phyloP scores from a whole-genome alignment of 345 rosid genomes.

The Eucalyptus marginata region DNA sequence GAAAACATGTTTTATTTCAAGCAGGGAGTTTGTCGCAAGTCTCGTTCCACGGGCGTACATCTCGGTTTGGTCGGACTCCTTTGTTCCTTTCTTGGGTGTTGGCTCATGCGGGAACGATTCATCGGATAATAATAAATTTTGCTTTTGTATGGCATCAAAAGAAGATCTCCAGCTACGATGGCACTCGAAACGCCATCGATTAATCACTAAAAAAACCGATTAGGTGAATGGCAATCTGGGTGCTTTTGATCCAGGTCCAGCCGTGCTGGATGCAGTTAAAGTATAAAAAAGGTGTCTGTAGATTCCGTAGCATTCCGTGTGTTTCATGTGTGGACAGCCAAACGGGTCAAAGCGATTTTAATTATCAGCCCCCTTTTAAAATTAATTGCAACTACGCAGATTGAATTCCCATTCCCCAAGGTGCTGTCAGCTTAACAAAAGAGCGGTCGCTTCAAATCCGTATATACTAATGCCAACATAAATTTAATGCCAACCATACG shows the following conservation, averaged over 20 bases:
- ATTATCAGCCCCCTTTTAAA: background rate
- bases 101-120: background rate
- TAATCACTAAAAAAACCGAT: background rate
- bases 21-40: background rate
- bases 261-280: background rate
- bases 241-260: background rate
- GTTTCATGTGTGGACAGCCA: background rate
- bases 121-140: background rate
- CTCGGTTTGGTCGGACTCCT: background rate
- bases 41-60: background rate
- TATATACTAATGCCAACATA: background rate
- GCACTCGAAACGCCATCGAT: background rate
- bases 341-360: background rate
- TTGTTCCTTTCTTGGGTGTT: background rate
- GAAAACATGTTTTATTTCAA: background rate
- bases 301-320: background rate
- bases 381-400: background rate
- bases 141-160: background rate
- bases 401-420: background rate
- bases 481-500: background rate
- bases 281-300: background rate
- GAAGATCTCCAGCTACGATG: background rate
- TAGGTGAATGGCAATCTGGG: background rate
- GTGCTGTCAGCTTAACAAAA: background rate
- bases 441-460: background rate